These are phyloP conservation scores for Rhodotorula kratochvilovae DNA, from an alignment of 768 basidiomycete species.

Conservation along the genomic window DNA sequence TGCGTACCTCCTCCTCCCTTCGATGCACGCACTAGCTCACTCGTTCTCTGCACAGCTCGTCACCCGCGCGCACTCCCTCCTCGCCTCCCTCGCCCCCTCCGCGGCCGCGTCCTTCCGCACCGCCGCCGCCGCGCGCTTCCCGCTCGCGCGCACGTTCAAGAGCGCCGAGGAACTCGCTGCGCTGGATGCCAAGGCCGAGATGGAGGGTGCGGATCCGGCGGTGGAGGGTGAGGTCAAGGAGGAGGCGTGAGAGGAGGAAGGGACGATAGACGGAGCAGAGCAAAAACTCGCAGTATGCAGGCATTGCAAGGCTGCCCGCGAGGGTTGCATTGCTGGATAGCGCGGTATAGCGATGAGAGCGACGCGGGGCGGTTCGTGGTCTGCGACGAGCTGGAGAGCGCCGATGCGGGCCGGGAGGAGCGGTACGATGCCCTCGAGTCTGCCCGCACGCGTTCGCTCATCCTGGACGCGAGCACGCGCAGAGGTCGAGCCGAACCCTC, in stretches of 20 bases:
- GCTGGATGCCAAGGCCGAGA: background rate
- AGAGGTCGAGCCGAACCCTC: too few species aligned
- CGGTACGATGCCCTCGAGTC: constrained; percentile 20
- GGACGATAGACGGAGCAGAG: too few species aligned
- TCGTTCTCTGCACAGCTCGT: constrained; percentile 52
- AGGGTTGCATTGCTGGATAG: too few species aligned
- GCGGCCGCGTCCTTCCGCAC: constrained; percentile 63
- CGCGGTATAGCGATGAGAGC: constrained; percentile 1
- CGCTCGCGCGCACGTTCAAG: constrained; percentile 66
- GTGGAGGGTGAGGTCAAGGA: background rate
- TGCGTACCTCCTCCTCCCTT: background rate
- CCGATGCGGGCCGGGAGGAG: constrained; percentile 15
- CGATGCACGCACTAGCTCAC: too few species aligned
- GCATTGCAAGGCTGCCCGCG: too few species aligned
- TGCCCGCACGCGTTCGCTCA: background rate
- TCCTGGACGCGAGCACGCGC: background rate
- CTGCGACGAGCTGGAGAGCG: constrained; percentile 2
- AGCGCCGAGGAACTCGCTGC: constrained; percentile 53
- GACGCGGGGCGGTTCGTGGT: background rate
- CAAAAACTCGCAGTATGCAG: too few species aligned
- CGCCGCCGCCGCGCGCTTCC: constrained; percentile 57
- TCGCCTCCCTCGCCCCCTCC: background rate
- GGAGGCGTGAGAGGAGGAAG: background rate
- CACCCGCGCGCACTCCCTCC: constrained; percentile 10
- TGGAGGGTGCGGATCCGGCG: background rate